Conservation (phyloP, 257 asterid species). For the Linderniella brevidens region DNA sequence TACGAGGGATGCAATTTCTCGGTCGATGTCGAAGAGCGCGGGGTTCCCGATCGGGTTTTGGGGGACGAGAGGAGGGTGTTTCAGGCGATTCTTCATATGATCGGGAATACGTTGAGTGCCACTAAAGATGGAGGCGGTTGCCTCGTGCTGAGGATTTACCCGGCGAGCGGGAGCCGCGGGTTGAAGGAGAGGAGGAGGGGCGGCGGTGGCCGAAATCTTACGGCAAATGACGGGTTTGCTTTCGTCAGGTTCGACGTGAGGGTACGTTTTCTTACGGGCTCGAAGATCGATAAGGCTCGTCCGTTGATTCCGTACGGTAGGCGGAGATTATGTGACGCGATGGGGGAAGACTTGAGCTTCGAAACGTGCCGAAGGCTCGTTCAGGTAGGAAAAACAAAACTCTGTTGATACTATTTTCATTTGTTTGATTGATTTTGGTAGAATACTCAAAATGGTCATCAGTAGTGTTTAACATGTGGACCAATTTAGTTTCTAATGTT, state of each 20-base stretch:
- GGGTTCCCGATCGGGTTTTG: constrained; percentile 61
- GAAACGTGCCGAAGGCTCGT: constrained; percentile 69
- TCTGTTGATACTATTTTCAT: too few relatives aligned
- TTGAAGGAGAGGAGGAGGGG: constrained; percentile 44
- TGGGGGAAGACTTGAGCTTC: constrained; percentile 72
- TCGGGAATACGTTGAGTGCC: constrained; percentile 49
- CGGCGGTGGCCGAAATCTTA: constrained; percentile 48
- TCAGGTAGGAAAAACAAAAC: too few relatives aligned
- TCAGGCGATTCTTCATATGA: constrained; percentile 78
- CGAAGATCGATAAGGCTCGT: constrained; percentile 12
- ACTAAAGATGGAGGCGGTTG: constrained; percentile 38
- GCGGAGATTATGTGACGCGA: constrained; percentile 21
- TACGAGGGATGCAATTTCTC: constrained; percentile 41
- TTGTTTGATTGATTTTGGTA: too few relatives aligned
- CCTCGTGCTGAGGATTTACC: constrained; percentile 31
- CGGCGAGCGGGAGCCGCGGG: constrained; percentile 30
- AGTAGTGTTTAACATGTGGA: too few relatives aligned
- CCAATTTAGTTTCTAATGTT: too few relatives aligned
- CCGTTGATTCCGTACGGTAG: constrained; percentile 9
- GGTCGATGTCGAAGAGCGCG: constrained; percentile 43
- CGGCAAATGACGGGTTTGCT: constrained; percentile 43
- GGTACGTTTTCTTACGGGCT: constrained; percentile 12
- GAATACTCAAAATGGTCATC: too few relatives aligned
- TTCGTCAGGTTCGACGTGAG: constrained; percentile 46
- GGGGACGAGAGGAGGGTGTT: constrained; percentile 86